Base-by-base conservation (phyloP, 2,329 filamentous ascomycete species). In the Zalaria obscura region DNA sequence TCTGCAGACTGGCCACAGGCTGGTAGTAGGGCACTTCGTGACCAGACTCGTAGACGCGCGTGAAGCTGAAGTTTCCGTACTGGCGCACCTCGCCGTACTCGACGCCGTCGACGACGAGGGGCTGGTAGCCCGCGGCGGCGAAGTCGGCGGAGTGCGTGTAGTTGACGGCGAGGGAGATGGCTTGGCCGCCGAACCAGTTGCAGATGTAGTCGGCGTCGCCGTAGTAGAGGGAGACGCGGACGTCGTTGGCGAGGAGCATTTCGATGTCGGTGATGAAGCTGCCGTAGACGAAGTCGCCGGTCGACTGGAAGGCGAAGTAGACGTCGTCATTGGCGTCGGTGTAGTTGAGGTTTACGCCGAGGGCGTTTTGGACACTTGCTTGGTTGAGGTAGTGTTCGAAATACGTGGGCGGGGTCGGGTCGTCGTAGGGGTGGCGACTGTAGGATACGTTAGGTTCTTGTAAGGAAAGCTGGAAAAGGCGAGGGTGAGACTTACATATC, bases 351-450 rank as follows among this genome's bases (percentile, higher is more conserved):
- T 36, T 41, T 58, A 55, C 47, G 8, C 79, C 79, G 25, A 84
- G 68, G 1, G 74, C 72, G 18, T 70, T 55, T 46, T 76, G 72
- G 1, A 83, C 66, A 4, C 56, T 48, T 7, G 68, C 66, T 36
- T 71, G 68, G 53, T 82, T 81, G 40, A 88, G 67, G 56, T 80
- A 85, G 33, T 77, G 69, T 18, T 67, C 50, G 55, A 79, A 81
- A 40, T 72, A 75, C 31, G 59, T 61, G 1, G 76, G 68, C 3
- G 82, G 46, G 46, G 80, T 80, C 0, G 80, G 75, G 52, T 83
- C 55, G 28, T 65, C 40, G 46, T 51, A 58, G 9, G 68, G 64
- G 40, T 76, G 70, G 5, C 76, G 67, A 27, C 18, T 18, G 18
- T 18, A 18, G 18, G 18, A 18, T 8, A 11, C 45, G 79, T 80